These are phyloP conservation scores for Thalassiosira allenii DNA, from an alignment of 352 stramenopile species.

Conservation along the genomic window DNA sequence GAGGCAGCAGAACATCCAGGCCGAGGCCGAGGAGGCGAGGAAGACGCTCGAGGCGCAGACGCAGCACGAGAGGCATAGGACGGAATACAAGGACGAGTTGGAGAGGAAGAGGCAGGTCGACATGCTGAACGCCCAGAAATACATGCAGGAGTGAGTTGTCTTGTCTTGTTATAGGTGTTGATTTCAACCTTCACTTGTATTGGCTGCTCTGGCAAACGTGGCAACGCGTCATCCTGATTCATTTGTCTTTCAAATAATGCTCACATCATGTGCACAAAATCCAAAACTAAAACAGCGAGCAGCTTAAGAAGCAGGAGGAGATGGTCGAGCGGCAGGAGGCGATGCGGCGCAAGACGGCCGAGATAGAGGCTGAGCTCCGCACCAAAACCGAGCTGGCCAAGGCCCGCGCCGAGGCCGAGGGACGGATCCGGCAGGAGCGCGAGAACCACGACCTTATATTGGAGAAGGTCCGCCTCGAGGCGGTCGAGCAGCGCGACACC, in stretches of 20 bases:
- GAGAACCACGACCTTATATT: conserved; percentile 98
- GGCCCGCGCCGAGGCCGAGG: conserved; percentile 95
- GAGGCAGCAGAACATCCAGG: conserved; percentile 94
- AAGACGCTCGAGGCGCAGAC: conserved; percentile 99
- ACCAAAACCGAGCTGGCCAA: conserved; percentile 94
- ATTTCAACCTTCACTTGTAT: no score
- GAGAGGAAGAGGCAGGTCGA: conserved; percentile 98
- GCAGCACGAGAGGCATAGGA: conserved; percentile 95
- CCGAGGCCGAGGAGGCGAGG: conserved; percentile 95
- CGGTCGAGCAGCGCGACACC: conserved; percentile 92
- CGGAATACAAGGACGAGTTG: conserved; percentile 98
- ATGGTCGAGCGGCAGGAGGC: conserved; percentile 95
- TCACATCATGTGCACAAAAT: no score
- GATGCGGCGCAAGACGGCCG: conserved; percentile 95
- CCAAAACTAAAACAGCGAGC: conserved; percentile 87
- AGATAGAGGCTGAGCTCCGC: conserved; percentile 94
- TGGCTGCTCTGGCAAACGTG: neutral
- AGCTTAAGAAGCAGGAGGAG: conserved; percentile 99
- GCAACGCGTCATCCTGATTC: neutral
- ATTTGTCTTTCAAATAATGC: no score
- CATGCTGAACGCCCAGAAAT: conserved; percentile 95
- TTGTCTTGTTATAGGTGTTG: no score
- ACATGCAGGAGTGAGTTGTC: conserved; percentile 86
- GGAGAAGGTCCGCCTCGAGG: conserved; percentile 93
- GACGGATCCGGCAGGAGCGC: conserved; percentile 95